phyloP scores from a whole-genome alignment of 2,329 filamentous ascomycete genomes.

The Trichoderma atroviride region DNA sequence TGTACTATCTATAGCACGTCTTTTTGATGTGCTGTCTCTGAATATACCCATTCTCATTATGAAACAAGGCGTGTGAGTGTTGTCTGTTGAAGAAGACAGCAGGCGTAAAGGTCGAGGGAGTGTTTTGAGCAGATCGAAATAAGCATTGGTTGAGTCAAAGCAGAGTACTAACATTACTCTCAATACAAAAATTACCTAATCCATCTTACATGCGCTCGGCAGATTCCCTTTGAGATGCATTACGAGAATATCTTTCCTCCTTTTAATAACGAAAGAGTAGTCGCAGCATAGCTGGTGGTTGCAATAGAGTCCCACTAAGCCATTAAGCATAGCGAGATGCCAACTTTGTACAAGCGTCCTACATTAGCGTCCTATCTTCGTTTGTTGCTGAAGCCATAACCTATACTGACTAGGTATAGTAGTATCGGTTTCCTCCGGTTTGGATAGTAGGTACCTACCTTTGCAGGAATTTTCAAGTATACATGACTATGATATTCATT shows the following conservation, averaged over 20 bases:
- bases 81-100: background rate
- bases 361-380: background rate
- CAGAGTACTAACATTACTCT: too few species aligned
- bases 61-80: background rate
- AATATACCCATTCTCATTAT: constrained; percentile 9
- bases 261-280: background rate
- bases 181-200: too few species aligned
- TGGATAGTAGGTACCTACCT: too few species aligned
- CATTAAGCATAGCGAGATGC: background rate
- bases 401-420: too few species aligned
- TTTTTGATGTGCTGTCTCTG: background rate
- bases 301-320: background rate
- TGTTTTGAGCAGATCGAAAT: too few species aligned
- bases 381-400: background rate
- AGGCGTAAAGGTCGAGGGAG: too few species aligned
- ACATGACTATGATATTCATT: too few species aligned
- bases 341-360: background rate
- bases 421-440: background rate
- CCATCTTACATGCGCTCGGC: too few species aligned
- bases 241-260: too few species aligned
- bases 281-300: background rate
- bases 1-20: background rate
- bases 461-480: too few species aligned
- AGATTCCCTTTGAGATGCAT: too few species aligned
- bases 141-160: too few species aligned